Conservation (phyloP, 768 basidiomycete species). For the Hygrocybe coccinea region DNA sequence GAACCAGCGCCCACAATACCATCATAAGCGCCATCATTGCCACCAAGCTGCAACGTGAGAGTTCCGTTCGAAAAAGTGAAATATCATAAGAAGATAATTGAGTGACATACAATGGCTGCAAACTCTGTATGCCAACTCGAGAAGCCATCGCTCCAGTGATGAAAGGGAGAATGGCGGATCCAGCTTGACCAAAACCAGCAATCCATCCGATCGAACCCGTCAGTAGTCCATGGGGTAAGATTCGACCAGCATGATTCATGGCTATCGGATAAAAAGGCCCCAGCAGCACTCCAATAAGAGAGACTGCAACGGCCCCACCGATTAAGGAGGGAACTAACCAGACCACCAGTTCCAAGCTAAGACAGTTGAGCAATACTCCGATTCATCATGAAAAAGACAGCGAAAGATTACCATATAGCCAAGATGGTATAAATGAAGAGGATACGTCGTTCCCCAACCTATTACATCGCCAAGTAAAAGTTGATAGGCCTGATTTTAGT, state of each 20-base stretch:
- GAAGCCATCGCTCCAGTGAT: conserved; percentile 65
- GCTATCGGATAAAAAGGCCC: conserved; percentile 73
- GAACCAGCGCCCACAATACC: conserved; percentile 50
- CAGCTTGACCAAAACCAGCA: conserved; percentile 64
- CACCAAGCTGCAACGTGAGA: conserved; percentile 39
- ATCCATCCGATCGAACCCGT: conserved; percentile 65
- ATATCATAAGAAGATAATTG: background rate
- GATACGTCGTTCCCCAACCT: conserved; percentile 53
- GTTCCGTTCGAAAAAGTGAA: background rate
- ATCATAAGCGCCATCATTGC: conserved; percentile 58
- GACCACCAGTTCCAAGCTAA: conserved; percentile 57
- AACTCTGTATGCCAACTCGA: conserved; percentile 52
- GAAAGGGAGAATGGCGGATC: conserved; percentile 68
- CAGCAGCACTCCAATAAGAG: conserved; percentile 62
- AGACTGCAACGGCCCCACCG: conserved; percentile 58
- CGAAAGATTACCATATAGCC: conserved; percentile 40
- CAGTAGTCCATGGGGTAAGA: conserved; percentile 69
- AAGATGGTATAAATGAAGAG: conserved; percentile 49
- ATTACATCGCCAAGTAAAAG: background rate
- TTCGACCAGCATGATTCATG: conserved; percentile 63
- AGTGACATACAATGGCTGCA: conserved; percentile 57
- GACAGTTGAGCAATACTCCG: background rate
- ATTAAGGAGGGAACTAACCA: conserved; percentile 68
- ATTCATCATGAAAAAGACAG: background rate
- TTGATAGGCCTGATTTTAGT: background rate